Conservation (phyloP, 2,329 filamentous ascomycete genomes). For the Myriosclerotinia scirpicola region DNA sequence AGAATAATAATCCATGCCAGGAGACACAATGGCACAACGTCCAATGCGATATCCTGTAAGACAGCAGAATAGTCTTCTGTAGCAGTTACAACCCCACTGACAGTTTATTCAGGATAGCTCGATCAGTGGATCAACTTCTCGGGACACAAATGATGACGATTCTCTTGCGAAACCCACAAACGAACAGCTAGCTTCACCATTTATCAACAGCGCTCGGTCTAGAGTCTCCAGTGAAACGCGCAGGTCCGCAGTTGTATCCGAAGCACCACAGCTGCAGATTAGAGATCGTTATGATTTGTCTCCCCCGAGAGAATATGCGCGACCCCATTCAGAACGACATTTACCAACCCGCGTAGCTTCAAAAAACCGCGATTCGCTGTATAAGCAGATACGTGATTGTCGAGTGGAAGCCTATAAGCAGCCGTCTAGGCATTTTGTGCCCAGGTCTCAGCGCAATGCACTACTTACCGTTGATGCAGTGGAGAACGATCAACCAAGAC, state of each 20-base stretch:
- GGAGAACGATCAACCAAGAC: conserved; percentile 21
- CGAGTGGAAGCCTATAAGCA: background rate
- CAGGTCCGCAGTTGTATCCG: no score
- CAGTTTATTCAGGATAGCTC: no score
- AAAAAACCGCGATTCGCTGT: background rate
- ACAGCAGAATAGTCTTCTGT: background rate
- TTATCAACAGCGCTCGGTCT: no score
- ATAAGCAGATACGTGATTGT: background rate
- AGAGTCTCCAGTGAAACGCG: no score
- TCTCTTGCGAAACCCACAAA: background rate
- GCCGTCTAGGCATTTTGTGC: conserved; percentile 25
- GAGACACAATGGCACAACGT: no score
- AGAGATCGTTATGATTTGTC: no score
- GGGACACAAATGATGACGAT: background rate
- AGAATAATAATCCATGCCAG: no score
- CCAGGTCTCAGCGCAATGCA: conserved; percentile 21
- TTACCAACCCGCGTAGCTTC: no score
- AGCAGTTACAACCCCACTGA: background rate
- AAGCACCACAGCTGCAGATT: no score
- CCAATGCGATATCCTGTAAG: background rate
- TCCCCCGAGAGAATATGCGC: no score
- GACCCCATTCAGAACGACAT: no score
- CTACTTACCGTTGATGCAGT: conserved; percentile 25
- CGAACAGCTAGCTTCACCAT: background rate
- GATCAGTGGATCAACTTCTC: background rate